phyloP scores from a whole-genome alignment of 2,329 filamentous ascomycete genomes.

The Calycina marina region DNA sequence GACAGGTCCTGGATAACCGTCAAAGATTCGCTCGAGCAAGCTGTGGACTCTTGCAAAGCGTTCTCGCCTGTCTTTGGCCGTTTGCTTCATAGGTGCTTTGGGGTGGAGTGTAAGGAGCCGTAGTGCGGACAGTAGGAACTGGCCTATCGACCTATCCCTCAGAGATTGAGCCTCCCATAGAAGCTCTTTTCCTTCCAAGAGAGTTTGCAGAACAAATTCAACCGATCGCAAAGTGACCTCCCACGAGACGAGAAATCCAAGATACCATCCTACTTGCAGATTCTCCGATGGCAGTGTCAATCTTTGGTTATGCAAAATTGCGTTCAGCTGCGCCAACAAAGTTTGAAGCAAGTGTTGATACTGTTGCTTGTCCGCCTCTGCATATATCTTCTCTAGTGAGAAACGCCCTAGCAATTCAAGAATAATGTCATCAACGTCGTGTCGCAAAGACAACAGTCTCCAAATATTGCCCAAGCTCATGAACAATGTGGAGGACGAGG shows the following conservation, averaged over 20 bases:
- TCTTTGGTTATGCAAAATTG: constrained; percentile 27
- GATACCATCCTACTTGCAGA: constrained; percentile 23
- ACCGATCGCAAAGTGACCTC: constrained; percentile 26
- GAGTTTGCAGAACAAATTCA: constrained; percentile 25
- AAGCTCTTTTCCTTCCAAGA: constrained; percentile 25
- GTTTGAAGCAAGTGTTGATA: constrained; percentile 25
- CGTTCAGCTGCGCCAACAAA: constrained; percentile 25
- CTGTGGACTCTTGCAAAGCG: constrained; percentile 26
- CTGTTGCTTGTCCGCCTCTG: constrained; percentile 21
- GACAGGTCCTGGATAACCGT: constrained; percentile 26
- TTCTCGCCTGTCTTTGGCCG: constrained; percentile 24
- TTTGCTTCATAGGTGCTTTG: constrained; percentile 21
- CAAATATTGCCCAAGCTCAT: constrained; percentile 24
- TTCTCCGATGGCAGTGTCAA: constrained; percentile 26
- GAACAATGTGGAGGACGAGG: constrained; percentile 25
- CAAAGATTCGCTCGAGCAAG: constrained; percentile 25
- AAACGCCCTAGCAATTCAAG: constrained; percentile 29
- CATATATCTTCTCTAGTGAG: constrained; percentile 28
- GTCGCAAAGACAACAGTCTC: constrained; percentile 25
- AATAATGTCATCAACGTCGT: constrained; percentile 28
- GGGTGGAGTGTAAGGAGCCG: constrained; percentile 27
- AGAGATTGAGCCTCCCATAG: constrained; percentile 17
- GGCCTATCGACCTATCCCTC: constrained; percentile 26
- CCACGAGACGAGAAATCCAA: constrained; percentile 27
- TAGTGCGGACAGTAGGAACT: constrained; percentile 25